These are phyloP conservation scores for Alternaria sp. DNA, from an alignment of 2,329 filamentous ascomycete genomes.

Conservation along the genomic window DNA sequence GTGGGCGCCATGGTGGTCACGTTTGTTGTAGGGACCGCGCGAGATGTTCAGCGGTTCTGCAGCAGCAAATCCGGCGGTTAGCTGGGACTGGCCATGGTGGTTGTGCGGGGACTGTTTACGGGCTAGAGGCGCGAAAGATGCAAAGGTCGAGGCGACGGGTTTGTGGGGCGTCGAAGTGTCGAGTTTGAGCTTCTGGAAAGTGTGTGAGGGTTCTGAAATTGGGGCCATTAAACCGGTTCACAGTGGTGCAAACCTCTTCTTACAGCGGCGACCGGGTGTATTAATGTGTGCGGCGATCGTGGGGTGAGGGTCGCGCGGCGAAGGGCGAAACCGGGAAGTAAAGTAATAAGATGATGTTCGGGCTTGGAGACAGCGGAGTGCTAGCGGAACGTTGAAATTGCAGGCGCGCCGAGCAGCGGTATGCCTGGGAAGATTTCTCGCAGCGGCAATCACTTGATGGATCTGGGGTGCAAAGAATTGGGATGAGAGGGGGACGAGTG, in stretches of 20 bases:
- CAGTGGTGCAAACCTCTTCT: slow-evolving; percentile 46
- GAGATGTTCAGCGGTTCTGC: slow-evolving; percentile 28
- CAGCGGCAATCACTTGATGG: slow-evolving; percentile 12
- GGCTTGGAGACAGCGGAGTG: slow-evolving; percentile 22
- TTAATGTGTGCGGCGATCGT: slow-evolving; percentile 39
- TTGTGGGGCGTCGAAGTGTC: slow-evolving; percentile 48
- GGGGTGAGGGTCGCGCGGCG: slow-evolving; percentile 40
- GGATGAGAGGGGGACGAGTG: not conserved
- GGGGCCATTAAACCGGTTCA: slow-evolving; percentile 51
- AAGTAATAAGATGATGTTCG: slow-evolving; percentile 29
- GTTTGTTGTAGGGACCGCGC: slow-evolving; percentile 28
- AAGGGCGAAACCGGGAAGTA: slow-evolving; percentile 32
- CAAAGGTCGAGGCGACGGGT: slow-evolving; percentile 45
- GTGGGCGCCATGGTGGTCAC: slow-evolving; percentile 28
- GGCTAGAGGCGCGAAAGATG: slow-evolving; percentile 48
- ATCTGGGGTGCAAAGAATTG: not conserved
- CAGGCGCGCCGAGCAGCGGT: slow-evolving; percentile 14
- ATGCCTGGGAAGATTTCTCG: slow-evolving; percentile 5
- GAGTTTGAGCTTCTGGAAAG: slow-evolving; percentile 54
- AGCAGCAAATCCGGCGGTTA: slow-evolving; percentile 29
- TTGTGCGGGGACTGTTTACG: slow-evolving; percentile 38
- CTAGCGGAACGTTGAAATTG: slow-evolving; percentile 24
- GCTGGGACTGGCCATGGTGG: slow-evolving; percentile 31
- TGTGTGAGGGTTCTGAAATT: slow-evolving; percentile 49
- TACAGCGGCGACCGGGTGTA: slow-evolving; percentile 28